Conservation (phyloP, 2,329 filamentous ascomycete species). For the Penicillium sp. region DNA sequence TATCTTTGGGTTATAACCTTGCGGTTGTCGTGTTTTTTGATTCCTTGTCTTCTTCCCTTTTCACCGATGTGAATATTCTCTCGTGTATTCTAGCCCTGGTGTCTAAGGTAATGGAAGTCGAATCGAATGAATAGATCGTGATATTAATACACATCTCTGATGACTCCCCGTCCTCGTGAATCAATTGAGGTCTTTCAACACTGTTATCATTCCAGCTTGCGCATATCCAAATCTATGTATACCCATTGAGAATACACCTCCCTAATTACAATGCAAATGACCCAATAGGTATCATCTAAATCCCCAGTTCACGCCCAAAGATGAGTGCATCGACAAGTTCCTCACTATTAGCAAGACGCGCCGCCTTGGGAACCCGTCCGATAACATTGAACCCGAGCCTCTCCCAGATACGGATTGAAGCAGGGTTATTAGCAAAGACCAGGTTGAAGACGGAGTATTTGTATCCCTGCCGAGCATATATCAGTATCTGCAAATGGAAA, state of each 20-base stretch:
- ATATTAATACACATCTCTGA: neutral
- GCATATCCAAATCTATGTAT: neutral
- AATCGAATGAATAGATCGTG: conserved; percentile 1
- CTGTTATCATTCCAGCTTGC: neutral
- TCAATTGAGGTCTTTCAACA: neutral
- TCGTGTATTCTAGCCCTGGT: conserved; percentile 21
- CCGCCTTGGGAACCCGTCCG: conserved; percentile 40
- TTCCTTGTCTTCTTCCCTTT: conserved; percentile 13
- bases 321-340: conserved; percentile 43
- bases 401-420: conserved; percentile 43
- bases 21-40: conserved; percentile 8
- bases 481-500: neutral
- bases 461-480: conserved; percentile 33
- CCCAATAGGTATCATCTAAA: conserved; percentile 9
- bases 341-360: conserved; percentile 38
- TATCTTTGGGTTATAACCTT: conserved; percentile 6
- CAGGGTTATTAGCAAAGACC: conserved; percentile 43
- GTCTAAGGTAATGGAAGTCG: conserved; percentile 8
- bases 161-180: neutral
- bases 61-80: conserved; percentile 18
- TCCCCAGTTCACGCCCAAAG: conserved; percentile 36
- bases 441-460: conserved; percentile 46
- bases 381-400: conserved; percentile 40
- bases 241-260: neutral
- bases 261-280: neutral